Base-by-base conservation (phyloP, 2,329 filamentous ascomycete genomes). In the Hypoxylon sp. region DNA sequence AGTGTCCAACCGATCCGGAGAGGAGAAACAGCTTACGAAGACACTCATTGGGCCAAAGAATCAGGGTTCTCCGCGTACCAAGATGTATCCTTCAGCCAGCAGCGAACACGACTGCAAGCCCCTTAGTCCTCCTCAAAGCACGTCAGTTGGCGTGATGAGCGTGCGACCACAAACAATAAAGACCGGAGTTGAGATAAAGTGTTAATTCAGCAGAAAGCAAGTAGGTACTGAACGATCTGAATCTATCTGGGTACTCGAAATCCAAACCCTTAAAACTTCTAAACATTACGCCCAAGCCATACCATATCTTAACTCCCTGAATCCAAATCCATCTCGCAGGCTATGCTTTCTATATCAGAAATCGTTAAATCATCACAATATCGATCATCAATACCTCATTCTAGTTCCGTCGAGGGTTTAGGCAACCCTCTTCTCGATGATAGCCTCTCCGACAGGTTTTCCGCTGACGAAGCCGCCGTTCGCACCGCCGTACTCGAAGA, bases 401-500 rank as follows among this genome's bases (percentile, higher is more conserved):
- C 32, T 36, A 17, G 17, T n/a, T 19, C 29, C 38, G 25, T 32
- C 35, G 5, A 35, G 4, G n/a, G n/a, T 36, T 70, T 44, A 80
- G n/a, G 67, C 67, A 3, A 67, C 70, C 64, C 80, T 74, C 74
- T 79, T 85, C 73, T 87, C 85, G 3, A 76, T 74, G 59, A 91
- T 89, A 1, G 78, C 69, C 68, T 76, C 68, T 3, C 82, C 83
- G 2, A 75, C 62, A 1, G 82, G 81, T 63, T 58, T 63, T 2
- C 69, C 75, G 2, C 67, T 68, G 0, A 82, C 73, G 52, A 86
- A 82, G 2, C 82, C 81, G 3, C 65, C 70, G 23, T 78, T 72
- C 4, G 47, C 62, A 0, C 76, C 81, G n/a, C 82, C 84, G 21
- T 89, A 77, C 56, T 82, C 80, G 69, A 88, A 95, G n/a, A 96